Base-by-base conservation (phyloP, 2,329 filamentous ascomycete genomes). In the Clarireedia homoeocarpa region DNA sequence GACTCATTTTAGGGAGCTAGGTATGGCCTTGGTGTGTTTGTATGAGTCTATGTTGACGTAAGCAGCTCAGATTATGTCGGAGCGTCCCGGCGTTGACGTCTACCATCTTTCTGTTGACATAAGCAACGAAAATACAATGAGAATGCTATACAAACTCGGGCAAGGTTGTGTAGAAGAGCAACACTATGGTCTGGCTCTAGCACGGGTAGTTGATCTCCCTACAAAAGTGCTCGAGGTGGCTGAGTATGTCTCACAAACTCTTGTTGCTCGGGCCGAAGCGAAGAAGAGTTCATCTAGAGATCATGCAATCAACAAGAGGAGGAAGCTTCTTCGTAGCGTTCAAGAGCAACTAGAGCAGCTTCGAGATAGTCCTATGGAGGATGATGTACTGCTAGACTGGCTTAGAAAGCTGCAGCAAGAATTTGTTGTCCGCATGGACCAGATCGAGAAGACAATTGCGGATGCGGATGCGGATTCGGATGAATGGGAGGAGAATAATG, bases 1-100 rank as follows among this genome's bases (percentile, higher is more conserved):
- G 1, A 97, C 94, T 0, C 95, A 99, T 67, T 99, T 96, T 67
- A 77, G 82, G 38, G 89, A 96, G 59, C 76, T 99, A 2, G 71
- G 77, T 79, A 69, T 60, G 73, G 23, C 17, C 15, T 49, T 39
- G 23, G 27, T 6, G n/a, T 50, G 17, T 17, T 17, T 23, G 15
- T 23, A 36, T 10, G 6, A 52, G 26, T 23, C 47, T 10, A n/a
- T 42, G 27, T 52, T 63, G 44, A 63, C 30, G 26, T 10, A 14
- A n/a, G 6, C 42, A 77, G 86, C 91, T 0, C 80, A 79, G 2
- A 88, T 92, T 38, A 77, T 96, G 58, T 77, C 80, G 1, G 84
- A 91, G 61, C 81, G 88, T 10, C 82, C 81, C 15, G 91, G 91
- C 0, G 90, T 96, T 0, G 76, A 91, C 24, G 95, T 89, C 62